These are phyloP conservation scores for Tympanopsis confertula DNA, from an alignment of 2,329 filamentous ascomycete genomes.

Conservation along the genomic window DNA sequence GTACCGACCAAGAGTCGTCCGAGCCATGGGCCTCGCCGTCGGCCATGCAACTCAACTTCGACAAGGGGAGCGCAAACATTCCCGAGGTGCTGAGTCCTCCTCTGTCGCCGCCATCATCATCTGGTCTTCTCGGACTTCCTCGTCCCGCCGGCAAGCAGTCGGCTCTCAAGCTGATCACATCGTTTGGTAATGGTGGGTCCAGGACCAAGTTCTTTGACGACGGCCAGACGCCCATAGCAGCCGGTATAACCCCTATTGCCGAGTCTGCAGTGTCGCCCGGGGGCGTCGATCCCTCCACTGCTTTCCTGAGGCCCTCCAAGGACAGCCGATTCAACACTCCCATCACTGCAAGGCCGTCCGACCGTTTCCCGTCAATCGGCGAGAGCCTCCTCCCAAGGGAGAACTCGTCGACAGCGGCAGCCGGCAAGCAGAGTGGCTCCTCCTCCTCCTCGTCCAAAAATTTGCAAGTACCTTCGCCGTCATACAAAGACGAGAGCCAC, in stretches of 20 bases:
- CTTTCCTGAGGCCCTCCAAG: conserved; percentile 55
- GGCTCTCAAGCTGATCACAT: conserved; percentile 81
- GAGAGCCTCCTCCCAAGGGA: conserved; percentile 38
- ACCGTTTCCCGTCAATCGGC: conserved; percentile 67
- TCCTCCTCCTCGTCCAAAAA: conserved; percentile 13
- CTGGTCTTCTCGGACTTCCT: conserved; percentile 44
- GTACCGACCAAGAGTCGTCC: conserved; percentile 71
- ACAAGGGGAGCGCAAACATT: conserved; percentile 35
- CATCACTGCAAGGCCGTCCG: conserved; percentile 51
- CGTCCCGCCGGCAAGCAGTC: conserved; percentile 61
- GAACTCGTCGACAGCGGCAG: conserved; percentile 12
- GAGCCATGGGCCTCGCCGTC: conserved; percentile 83
- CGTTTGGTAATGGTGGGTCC: conserved; percentile 49
- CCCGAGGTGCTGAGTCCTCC: conserved; percentile 57
- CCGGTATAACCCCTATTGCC: conserved; percentile 78
- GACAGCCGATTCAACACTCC: conserved; percentile 61
- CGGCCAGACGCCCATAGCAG: conserved; percentile 64
- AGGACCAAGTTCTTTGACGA: conserved; percentile 59
- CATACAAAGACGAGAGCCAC: conserved; percentile 29
- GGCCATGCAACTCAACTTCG: conserved; percentile 49
- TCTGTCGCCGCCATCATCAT: conserved; percentile 59
- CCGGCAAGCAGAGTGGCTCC: conserved; percentile 17
- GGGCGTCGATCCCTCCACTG: conserved; percentile 52
- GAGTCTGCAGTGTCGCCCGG: conserved; percentile 66
- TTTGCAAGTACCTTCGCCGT: conserved; percentile 11